These are phyloP conservation scores for Colletotrichum filicis DNA, from an alignment of 2,329 filamentous ascomycete species.

Conservation along the genomic window DNA sequence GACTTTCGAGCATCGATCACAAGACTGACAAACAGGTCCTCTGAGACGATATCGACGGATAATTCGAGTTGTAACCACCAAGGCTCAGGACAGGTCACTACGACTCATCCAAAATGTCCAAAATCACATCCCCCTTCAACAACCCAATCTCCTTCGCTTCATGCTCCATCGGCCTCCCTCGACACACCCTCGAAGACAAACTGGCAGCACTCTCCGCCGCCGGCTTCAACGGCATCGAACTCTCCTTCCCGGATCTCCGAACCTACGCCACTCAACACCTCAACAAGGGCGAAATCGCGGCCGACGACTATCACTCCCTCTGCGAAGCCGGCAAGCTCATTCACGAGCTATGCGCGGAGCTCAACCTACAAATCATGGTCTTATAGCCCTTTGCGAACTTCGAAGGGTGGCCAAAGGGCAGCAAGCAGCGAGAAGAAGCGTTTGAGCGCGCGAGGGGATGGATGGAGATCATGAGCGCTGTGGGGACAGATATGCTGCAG, in stretches of 20 bases:
- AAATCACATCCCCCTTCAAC: not conserved
- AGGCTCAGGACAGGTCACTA: too few species aligned
- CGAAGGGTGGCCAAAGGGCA: slow-evolving; percentile 75
- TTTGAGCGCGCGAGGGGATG: slow-evolving; percentile 73
- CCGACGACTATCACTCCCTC: slow-evolving; percentile 70
- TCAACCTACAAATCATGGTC: slow-evolving; percentile 72
- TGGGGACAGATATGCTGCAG: slow-evolving; percentile 77
- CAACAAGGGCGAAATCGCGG: slow-evolving; percentile 58
- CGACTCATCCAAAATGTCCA: not conserved
- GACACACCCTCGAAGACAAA: slow-evolving; percentile 67
- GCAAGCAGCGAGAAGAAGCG: slow-evolving; percentile 68
- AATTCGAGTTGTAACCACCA: not conserved
- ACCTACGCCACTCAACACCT: slow-evolving; percentile 65
- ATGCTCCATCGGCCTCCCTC: slow-evolving; percentile 58
- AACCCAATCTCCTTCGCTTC: slow-evolving; percentile 63
- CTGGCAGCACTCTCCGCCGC: slow-evolving; percentile 71
- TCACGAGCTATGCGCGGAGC: slow-evolving; percentile 61
- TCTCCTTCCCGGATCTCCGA: slow-evolving; percentile 79
- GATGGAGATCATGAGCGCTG: slow-evolving; percentile 77
- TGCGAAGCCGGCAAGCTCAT: slow-evolving; percentile 65
- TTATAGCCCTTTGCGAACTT: slow-evolving; percentile 82
- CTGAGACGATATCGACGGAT: not conserved
- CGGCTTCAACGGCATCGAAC: slow-evolving; percentile 77
- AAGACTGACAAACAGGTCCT: too few species aligned
- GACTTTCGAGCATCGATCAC: too few species aligned